phyloP scores from a whole-genome alignment of 2,329 filamentous ascomycete genomes.

The Cordyceps farinosa region DNA sequence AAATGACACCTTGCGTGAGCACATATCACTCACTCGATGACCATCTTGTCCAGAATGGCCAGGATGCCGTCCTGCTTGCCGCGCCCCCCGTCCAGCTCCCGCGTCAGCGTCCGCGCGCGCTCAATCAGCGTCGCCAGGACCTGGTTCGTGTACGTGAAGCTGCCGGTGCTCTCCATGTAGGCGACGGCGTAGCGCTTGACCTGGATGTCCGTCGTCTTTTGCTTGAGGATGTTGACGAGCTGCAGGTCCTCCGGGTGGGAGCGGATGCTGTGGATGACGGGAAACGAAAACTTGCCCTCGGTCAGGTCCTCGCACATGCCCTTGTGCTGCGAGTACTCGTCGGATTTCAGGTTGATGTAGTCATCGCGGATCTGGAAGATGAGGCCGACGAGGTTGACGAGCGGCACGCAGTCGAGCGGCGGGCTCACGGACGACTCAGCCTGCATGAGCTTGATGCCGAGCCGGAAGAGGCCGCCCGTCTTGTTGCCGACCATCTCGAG shows the following conservation, averaged over 20 bases:
- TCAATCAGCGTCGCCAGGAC: constrained; percentile 62
- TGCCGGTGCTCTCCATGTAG: constrained; percentile 88
- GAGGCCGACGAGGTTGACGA: constrained; percentile 81
- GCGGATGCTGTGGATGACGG: constrained; percentile 89
- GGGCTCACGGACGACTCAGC: constrained; percentile 54
- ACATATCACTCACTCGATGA: constrained; percentile 21
- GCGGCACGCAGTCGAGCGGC: constrained; percentile 68
- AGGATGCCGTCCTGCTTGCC: constrained; percentile 56
- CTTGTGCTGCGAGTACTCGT: constrained; percentile 82
- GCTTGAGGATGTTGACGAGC: constrained; percentile 87
- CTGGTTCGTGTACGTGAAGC: constrained; percentile 77
- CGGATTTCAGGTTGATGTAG: constrained; percentile 78
- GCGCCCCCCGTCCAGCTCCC: constrained; percentile 60
- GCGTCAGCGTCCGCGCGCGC: constrained; percentile 59
- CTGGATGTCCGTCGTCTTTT: constrained; percentile 80
- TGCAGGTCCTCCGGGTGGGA: constrained; percentile 69
- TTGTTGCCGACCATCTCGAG: constrained; percentile 94
- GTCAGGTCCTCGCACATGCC: constrained; percentile 93
- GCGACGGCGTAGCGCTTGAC: constrained; percentile 87
- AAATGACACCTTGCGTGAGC: neutral
- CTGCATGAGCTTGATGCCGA: constrained; percentile 86
- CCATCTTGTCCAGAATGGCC: constrained; percentile 67
- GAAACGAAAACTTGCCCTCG: constrained; percentile 96
- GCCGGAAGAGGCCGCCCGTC: constrained; percentile 79
- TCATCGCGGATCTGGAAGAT: constrained; percentile 92